Percentiles rank a stretch among this genome's conserved stretches.
Conservation (phyloP, 345 rosid genomes). For the thale cress (Arabidopsis thaliana) region TAIR10.1 NC_003074.8:5063501-5064000, state of each 20-base stretch:
- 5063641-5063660: slow-evolving; percentile 5
- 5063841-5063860: slow-evolving; percentile 39
- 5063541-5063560: slow-evolving; percentile 87
- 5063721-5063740: slow-evolving; percentile 27
- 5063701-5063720: slow-evolving; percentile 35
- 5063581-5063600: slow-evolving; percentile 53
- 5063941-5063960: slow-evolving; percentile 31
- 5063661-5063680: slow-evolving; percentile 26
- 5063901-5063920: slow-evolving; percentile 33
- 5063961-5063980: neutral
- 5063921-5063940: slow-evolving; percentile 34
- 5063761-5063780: slow-evolving; percentile 48
- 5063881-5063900: slow-evolving; percentile 37
- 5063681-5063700: slow-evolving; percentile 31
- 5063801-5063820: slow-evolving; percentile 37
- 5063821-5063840: slow-evolving; percentile 32
- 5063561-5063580: slow-evolving; percentile 58
- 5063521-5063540: slow-evolving; percentile 73
- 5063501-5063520: slow-evolving; percentile 83
- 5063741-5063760: slow-evolving; percentile 46
- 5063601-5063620: neutral
- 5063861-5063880: slow-evolving; percentile 31
- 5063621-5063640: neutral
- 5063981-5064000: slow-evolving; percentile 23
- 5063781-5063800: slow-evolving; percentile 30